phyloP scores from a whole-genome alignment of 306 rosid species.

The Mucuna pruriens region DNA sequence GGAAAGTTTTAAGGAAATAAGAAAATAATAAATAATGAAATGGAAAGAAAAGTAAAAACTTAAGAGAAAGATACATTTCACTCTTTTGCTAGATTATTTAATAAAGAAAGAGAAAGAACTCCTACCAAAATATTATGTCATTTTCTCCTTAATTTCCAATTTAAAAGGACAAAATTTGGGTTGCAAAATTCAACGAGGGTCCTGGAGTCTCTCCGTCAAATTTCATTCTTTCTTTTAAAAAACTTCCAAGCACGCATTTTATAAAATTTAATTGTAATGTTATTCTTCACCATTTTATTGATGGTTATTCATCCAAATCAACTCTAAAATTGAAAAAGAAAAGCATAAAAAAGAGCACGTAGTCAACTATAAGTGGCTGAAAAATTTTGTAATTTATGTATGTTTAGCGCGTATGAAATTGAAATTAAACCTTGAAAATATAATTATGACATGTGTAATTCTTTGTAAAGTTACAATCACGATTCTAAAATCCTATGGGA shows the following conservation, averaged over 20 bases:
- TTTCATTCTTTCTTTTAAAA: background rate
- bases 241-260: background rate
- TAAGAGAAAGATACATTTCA: background rate
- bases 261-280: background rate
- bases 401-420: background rate
- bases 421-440: background rate
- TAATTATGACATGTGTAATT: background rate
- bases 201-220: background rate
- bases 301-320: background rate
- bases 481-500: background rate
- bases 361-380: background rate
- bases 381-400: background rate
- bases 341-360: background rate
- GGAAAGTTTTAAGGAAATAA: background rate
- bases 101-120: slow-evolving; percentile 11
- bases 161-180: slow-evolving; percentile 16
- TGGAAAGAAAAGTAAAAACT: background rate
- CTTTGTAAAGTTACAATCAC: background rate
- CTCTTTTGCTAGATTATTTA: background rate
- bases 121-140: background rate
- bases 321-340: background rate
- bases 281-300: background rate
- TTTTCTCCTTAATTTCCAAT: slow-evolving; percentile 8
- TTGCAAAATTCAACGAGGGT: slow-evolving; percentile 7
- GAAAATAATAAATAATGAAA: background rate